These are phyloP conservation scores for Halophytophthora polymorphica DNA, from an alignment of 352 stramenopile genomes.

Conservation along the genomic window DNA sequence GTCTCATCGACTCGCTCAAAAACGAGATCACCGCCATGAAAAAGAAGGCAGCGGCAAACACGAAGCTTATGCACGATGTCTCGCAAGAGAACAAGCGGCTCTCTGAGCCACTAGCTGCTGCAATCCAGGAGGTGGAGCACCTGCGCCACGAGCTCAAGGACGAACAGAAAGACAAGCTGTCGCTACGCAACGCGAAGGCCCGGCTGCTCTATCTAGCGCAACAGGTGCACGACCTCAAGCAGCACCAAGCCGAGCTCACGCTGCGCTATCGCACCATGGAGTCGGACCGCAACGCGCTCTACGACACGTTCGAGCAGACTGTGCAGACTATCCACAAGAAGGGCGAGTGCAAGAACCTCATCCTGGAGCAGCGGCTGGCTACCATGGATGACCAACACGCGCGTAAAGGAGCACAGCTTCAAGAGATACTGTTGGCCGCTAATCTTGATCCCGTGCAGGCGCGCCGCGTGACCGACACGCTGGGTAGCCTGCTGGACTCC, in stretches of 20 bases:
- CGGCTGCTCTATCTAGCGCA: constrained; percentile 75
- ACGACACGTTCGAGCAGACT: constrained; percentile 89
- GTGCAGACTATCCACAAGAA: constrained; percentile 90
- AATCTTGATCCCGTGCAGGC: constrained; percentile 75
- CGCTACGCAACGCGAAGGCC: constrained; percentile 86
- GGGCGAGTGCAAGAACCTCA: constrained; percentile 89
- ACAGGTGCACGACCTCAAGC: constrained; percentile 62
- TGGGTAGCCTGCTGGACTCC: constrained; percentile 57
- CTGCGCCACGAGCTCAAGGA: constrained; percentile 89
- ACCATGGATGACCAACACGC: constrained; percentile 72
- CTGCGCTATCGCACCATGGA: constrained; percentile 74
- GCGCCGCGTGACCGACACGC: constrained; percentile 57
- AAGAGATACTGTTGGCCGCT: constrained; percentile 67
- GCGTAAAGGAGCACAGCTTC: constrained; percentile 67
- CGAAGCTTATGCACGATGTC: constrained; percentile 93
- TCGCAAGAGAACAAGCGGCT: constrained; percentile 91
- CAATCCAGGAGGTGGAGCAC: constrained; percentile 87
- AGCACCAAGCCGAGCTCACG: constrained; percentile 65
- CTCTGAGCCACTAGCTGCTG: constrained; percentile 81
- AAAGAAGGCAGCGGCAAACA: constrained; percentile 87
- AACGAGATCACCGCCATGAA: constrained; percentile 92
- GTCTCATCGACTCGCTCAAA: constrained; percentile 91
- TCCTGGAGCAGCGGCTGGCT: constrained; percentile 81
- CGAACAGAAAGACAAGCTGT: constrained; percentile 90
- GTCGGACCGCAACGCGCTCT: constrained; percentile 85